Evolutionary conservation across 495 filamentous ascomycete genomes (phyloP).

Genomic region (Trichoderma reesei): DNA sequence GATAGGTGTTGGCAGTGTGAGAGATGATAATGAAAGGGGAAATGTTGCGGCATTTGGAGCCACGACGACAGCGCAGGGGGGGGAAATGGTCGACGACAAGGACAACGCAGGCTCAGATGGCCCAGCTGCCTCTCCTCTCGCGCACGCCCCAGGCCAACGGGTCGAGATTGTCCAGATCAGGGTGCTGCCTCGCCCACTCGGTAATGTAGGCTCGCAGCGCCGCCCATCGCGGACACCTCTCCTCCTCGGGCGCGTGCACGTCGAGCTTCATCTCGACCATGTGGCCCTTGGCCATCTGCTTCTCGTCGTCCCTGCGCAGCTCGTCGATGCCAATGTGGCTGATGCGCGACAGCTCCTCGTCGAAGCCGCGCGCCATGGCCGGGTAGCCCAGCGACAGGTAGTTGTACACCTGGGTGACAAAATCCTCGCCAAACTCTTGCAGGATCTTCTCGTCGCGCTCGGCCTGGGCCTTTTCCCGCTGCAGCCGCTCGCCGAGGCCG

Average conservation of each 20-base stretch:
- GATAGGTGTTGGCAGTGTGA: too few species aligned
- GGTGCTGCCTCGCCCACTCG: slow-evolving; percentile 78
- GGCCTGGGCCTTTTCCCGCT: slow-evolving; percentile 38
- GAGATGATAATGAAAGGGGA: not conserved
- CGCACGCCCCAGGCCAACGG: slow-evolving; percentile 60
- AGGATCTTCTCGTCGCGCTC: slow-evolving; percentile 44
- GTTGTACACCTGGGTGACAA: slow-evolving; percentile 92
- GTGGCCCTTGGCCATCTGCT: slow-evolving; percentile 53
- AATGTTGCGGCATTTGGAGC: not conserved
- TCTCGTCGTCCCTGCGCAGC: slow-evolving; percentile 61
- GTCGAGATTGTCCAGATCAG: slow-evolving; percentile 45
- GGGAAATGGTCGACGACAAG: not conserved
- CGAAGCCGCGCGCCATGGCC: slow-evolving; percentile 68
- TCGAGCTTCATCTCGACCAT: slow-evolving; percentile 44
- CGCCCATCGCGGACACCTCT: slow-evolving; percentile 57
- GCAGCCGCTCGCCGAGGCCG: slow-evolving; percentile 37
- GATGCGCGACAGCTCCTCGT: slow-evolving; percentile 72
- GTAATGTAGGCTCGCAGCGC: slow-evolving; percentile 71
- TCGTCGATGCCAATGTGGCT: slow-evolving; percentile 54
- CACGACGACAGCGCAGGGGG: not conserved
- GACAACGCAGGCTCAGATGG: slow-evolving; percentile 36
- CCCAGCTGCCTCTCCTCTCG: slow-evolving; percentile 75
- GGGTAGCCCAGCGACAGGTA: slow-evolving; percentile 90
- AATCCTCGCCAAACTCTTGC: slow-evolving; percentile 66
- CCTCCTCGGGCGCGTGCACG: slow-evolving; percentile 24